Percentiles rank a stretch among this genome's conserved stretches.
These are phyloP conservation scores for Candida gigantensis DNA, from an alignment of 1,139 yeast genomes.

Conservation along the genomic window DNA sequence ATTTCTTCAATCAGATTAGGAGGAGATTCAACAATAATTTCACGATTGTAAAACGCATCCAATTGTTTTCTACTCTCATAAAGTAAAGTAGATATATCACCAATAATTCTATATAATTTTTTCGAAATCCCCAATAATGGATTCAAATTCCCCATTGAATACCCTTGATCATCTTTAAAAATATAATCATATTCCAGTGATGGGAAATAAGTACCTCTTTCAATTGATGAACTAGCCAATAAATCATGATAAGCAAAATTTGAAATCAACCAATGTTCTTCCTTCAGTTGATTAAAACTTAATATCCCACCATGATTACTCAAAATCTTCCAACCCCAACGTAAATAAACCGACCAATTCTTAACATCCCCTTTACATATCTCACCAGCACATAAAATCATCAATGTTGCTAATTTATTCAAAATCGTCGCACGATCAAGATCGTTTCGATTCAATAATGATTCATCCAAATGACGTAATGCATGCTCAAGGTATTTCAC, in stretches of 20 bases:
- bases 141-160: conserved; percentile 49
- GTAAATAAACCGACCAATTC: conserved; percentile 64
- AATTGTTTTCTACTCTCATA: conserved; percentile 45
- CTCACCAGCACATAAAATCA: conserved; percentile 71
- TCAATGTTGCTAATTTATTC: conserved; percentile 60
- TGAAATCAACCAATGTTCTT: conserved; percentile 73
- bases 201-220: conserved; percentile 59
- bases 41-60: conserved; percentile 18
- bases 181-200: conserved; percentile 57
- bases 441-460: conserved; percentile 6
- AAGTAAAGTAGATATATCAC: conserved; percentile 66
- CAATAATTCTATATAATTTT: conserved; percentile 62
- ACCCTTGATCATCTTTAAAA: conserved; percentile 39
- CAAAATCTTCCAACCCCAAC: conserved; percentile 62
- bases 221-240: conserved; percentile 59
- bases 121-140: conserved; percentile 76
- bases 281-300: conserved; percentile 52
- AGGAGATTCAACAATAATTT: conserved; percentile 6
- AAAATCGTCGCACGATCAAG: conserved; percentile 24
- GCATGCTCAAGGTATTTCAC: conserved; percentile 48
- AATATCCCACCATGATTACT: conserved; percentile 60
- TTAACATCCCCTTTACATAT: conserved; percentile 76
- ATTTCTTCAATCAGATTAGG: conserved; percentile 7
- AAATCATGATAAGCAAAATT: conserved; percentile 83
- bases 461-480: conserved; percentile 39